A percentile compares a stretch with the other conserved stretches of the same genome.
These are phyloP conservation scores for Parathielavia hyrcaniae DNA, from an alignment of 495 filamentous ascomycete genomes.

Conservation along the genomic window DNA sequence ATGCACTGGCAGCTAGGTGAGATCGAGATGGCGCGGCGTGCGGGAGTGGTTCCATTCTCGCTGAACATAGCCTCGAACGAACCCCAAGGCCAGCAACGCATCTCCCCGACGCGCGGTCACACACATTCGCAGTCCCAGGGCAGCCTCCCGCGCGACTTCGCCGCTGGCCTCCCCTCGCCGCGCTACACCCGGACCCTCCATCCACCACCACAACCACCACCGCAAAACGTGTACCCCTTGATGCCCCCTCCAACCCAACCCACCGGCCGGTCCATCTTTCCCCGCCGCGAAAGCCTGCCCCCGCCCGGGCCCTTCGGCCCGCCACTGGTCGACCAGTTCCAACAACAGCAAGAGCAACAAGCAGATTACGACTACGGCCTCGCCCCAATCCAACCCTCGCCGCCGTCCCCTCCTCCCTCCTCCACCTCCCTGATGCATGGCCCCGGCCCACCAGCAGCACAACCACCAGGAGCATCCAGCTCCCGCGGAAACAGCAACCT, in stretches of 20 bases:
- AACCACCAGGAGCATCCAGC: not conserved
- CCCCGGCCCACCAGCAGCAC: not conserved
- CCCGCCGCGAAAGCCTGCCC: slow-evolving; percentile 17
- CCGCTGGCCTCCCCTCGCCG: slow-evolving; percentile 29
- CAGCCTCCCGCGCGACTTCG: slow-evolving; percentile 36
- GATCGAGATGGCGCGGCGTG: slow-evolving; percentile 81
- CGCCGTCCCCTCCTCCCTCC: slow-evolving; percentile 13
- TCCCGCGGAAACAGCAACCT: slow-evolving; percentile 24
- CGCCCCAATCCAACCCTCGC: slow-evolving; percentile 36
- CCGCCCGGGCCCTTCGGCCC: not conserved
- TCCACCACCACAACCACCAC: not conserved
- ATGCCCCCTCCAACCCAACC: slow-evolving; percentile 28
- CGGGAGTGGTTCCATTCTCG: slow-evolving; percentile 76
- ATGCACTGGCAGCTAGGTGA: slow-evolving; percentile 99
- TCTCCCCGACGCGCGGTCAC: slow-evolving; percentile 35
- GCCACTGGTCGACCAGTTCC: not conserved
- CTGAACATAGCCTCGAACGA: slow-evolving; percentile 57
- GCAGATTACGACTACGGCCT: slow-evolving; percentile 32
- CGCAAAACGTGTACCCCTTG: slow-evolving; percentile 21
- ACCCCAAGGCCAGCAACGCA: slow-evolving; percentile 36
- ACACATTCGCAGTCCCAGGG: slow-evolving; percentile 46
- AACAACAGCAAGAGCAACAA: slow-evolving; percentile 4
- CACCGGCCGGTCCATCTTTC: slow-evolving; percentile 31
- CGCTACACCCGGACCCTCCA: slow-evolving; percentile 25
- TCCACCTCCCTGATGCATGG: slow-evolving; percentile 16